Percentiles rank a stretch among this genome's conserved stretches.
These are phyloP conservation scores for Xylaria longipes DNA, from an alignment of 495 filamentous ascomycete genomes.

Conservation along the genomic window DNA sequence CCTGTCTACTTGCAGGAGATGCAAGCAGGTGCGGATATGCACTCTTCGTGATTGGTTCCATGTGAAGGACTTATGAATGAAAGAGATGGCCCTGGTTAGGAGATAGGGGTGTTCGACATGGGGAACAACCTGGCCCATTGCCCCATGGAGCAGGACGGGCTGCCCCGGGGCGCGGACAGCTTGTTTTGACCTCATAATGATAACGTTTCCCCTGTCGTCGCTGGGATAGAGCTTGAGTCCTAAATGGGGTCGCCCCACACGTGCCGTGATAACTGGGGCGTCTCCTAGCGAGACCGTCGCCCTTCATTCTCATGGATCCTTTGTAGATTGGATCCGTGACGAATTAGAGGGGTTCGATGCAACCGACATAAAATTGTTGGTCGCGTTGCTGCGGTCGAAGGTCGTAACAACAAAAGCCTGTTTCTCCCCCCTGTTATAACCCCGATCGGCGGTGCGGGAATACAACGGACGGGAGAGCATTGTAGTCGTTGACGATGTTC, in stretches of 20 bases:
- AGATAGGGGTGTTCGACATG: neutral
- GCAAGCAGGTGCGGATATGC: slow-evolving; percentile 3
- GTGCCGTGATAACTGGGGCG: neutral
- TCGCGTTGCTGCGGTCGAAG: neutral
- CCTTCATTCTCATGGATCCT: slow-evolving; percentile 5
- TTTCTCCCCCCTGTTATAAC: neutral
- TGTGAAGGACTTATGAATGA: slow-evolving; percentile 2
- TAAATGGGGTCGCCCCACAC: neutral
- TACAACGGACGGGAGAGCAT: neutral
- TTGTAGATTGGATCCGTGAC: neutral
- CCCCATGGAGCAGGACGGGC: slow-evolving; percentile 8
- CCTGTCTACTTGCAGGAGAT: slow-evolving; percentile 5
- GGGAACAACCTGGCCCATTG: neutral
- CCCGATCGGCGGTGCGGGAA: neutral
- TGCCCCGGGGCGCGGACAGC: neutral
- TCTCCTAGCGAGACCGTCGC: slow-evolving; percentile 1
- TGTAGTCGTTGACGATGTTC: neutral
- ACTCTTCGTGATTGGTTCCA: slow-evolving; percentile 2
- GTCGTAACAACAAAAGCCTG: neutral
- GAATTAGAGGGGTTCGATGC: neutral
- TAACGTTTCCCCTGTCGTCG: neutral
- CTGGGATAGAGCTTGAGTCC: neutral
- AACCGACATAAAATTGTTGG: slow-evolving; percentile 3
- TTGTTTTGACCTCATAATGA: slow-evolving; percentile 12
- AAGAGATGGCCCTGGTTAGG: neutral